A percentile compares a stretch with the other conserved stretches of the same genome.
Conservation (phyloP, 2,329 filamentous ascomycete genomes). For the Fusarium haematococcum region DNA sequence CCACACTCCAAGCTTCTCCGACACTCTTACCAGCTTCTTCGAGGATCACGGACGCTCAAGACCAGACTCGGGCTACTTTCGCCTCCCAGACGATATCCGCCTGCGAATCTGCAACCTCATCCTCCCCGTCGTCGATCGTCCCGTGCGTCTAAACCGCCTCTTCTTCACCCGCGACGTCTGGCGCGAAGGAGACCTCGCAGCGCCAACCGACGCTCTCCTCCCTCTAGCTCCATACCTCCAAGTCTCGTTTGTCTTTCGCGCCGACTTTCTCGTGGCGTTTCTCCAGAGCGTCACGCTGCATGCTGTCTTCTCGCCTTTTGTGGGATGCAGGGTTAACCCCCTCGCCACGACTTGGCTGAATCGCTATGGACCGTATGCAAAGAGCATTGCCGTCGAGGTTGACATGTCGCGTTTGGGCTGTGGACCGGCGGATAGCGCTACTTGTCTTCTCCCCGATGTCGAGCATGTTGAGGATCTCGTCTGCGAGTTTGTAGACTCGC, state of each 20-base stretch:
- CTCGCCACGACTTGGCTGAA: conserved; percentile 52
- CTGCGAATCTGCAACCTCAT: conserved; percentile 45
- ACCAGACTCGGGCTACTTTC: conserved; percentile 28
- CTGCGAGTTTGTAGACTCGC: conserved; percentile 42
- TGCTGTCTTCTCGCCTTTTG: conserved; percentile 53
- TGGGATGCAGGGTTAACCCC: conserved; percentile 47
- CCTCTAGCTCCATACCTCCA: conserved; percentile 42
- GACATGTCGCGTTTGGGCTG: conserved; percentile 55
- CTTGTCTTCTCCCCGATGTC: conserved; percentile 38
- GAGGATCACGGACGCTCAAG: conserved; percentile 22
- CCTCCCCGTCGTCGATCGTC: conserved; percentile 35
- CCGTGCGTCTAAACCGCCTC: conserved; percentile 46
- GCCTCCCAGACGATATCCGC: conserved; percentile 44
- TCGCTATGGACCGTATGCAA: conserved; percentile 51
- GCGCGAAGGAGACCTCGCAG: conserved; percentile 50
- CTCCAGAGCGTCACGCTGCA: conserved; percentile 53
- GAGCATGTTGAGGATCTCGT: conserved; percentile 45
- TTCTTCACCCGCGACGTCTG: conserved; percentile 48
- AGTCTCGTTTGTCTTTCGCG: conserved; percentile 52
- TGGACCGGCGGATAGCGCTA: conserved; percentile 42
- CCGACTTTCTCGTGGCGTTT: conserved; percentile 52
- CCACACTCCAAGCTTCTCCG: conserved; percentile 25
- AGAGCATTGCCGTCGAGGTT: conserved; percentile 53
- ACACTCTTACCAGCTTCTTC: conserved; percentile 41
- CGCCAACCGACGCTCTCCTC: conserved; percentile 41